A percentile compares a stretch with the other conserved stretches of the same genome.
Conservation (phyloP, 768 basidiomycete genomes). For the Termitomyces sp. region DNA sequence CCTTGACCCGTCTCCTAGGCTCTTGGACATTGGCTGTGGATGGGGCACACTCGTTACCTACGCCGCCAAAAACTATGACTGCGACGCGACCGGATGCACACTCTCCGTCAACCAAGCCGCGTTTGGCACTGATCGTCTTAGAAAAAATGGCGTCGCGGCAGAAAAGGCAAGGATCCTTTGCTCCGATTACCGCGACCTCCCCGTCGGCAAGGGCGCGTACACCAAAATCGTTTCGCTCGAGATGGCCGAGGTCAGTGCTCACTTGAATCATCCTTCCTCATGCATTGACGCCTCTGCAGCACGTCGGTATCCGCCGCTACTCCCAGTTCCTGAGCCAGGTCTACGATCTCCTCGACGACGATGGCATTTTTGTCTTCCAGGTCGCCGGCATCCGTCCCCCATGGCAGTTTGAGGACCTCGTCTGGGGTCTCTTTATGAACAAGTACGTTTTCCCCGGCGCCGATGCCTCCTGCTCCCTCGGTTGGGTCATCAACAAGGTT, state of each 20-base stretch:
- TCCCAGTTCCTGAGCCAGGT: conserved; percentile 84
- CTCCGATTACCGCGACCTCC: conserved; percentile 90
- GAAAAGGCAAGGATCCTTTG: conserved; percentile 87
- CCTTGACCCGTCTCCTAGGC: conserved; percentile 24
- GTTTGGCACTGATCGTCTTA: conserved; percentile 88
- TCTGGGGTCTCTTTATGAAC: conserved; percentile 98
- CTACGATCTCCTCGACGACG: conserved; percentile 90
- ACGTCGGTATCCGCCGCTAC: conserved; percentile 95
- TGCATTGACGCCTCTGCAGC: conserved; percentile 36
- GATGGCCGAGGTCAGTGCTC: conserved; percentile 82
- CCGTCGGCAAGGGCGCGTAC: conserved; percentile 66
- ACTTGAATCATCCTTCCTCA: not conserved
- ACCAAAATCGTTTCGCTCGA: conserved; percentile 95
- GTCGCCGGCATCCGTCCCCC: conserved; percentile 92
- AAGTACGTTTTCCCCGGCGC: conserved; percentile 99
- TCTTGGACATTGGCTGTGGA: conserved; percentile 87
- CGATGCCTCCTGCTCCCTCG: conserved; percentile 92
- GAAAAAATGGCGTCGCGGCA: conserved; percentile 64
- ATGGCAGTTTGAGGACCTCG: conserved; percentile 99
- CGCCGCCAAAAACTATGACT: conserved; percentile 96
- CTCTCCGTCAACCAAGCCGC: conserved; percentile 86
- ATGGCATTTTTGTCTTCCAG: conserved; percentile 92
- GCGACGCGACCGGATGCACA: conserved; percentile 94
- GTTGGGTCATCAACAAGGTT: conserved; percentile 80
- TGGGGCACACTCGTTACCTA: conserved; percentile 96